Evolutionary conservation across 2,329 filamentous ascomycete genomes (phyloP), one percentile per base, ranked within the genome.

Genomic region (Coniochaeta ligniaria): DNA sequence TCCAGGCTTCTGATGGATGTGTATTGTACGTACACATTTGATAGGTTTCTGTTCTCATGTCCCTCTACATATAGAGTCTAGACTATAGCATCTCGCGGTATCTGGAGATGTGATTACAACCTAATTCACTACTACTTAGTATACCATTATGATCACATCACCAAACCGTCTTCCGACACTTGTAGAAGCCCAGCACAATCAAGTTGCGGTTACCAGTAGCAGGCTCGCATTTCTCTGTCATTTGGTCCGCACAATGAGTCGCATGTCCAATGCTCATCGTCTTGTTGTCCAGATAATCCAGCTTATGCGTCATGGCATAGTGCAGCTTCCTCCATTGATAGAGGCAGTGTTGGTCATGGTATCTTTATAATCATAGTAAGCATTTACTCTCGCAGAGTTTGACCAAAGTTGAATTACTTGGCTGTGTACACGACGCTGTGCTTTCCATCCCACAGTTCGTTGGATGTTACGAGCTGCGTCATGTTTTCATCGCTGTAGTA

Each of bases 241-340:
- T n/a, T 55, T 65, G 60, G 60, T 61, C 43, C 7, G 54, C 61
- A 36, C 59, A 60, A 60, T 60, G 62, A 33, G 56, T 59, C 16
- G 60, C 43, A 38, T 59, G 56, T 52, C 60, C 57, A 38, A 28
- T 26, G 60, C 59, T 61, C 58, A 62, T 63, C 2, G 64, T 66
- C 57, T 66, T 66, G 31, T 63, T 65, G 57, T 66, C 64, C 6
- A 66, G 50, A 47, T 63, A 66, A 14, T 63, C 61, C 41, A 60
- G 63, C 24, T 43, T 28, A 38, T 63, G 58, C 58, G 61, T 57
- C 61, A 66, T 62, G 36, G 63, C 64, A n/a, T 63, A 65, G 24
- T 62, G 61, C n/a, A 66, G 58, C 43, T 66, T 66, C 28, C 63
- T 60, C 64, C 64, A 66, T 54, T 66, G 64, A 52, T 61, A 65